A percentile compares a stretch with the other conserved stretches of the same genome.
Evolutionary conservation across 805 yeast species (phyloP).

Genomic region (Starmera quercuum): DNA sequence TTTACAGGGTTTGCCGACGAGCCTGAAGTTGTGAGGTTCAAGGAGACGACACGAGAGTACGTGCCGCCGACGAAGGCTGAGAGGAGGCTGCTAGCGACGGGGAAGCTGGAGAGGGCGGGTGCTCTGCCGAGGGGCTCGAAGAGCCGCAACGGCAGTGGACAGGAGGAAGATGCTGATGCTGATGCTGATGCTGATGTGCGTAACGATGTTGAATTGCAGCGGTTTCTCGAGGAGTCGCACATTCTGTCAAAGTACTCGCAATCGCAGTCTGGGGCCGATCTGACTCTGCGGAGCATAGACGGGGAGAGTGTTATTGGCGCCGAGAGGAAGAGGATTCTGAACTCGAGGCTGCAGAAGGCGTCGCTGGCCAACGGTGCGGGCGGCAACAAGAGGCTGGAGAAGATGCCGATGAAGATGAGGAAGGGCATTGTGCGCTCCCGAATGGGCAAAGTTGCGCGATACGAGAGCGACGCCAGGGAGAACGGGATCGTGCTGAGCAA

Average conservation of each 20-base stretch:
- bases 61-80: slow-evolving; percentile 37
- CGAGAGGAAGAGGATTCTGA: slow-evolving; percentile 57
- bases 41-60: slow-evolving; percentile 24
- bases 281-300: slow-evolving; percentile 56
- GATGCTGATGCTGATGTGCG: slow-evolving; percentile 48
- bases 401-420: slow-evolving; percentile 84
- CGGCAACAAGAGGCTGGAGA: slow-evolving; percentile 41
- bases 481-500: slow-evolving; percentile 86
- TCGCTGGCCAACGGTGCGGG: slow-evolving; percentile 39
- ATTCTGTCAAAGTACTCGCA: slow-evolving; percentile 34
- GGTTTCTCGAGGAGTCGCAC: slow-evolving; percentile 67
- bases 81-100: slow-evolving; percentile 45
- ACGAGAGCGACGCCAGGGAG: slow-evolving; percentile 73
- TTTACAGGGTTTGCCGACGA: slow-evolving; percentile 1
- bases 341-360: slow-evolving; percentile 44
- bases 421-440: slow-evolving; percentile 71
- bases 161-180: slow-evolving; percentile 16
- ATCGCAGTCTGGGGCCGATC: slow-evolving; percentile 45
- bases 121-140: too few relatives aligned
- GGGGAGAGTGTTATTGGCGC: slow-evolving; percentile 50
- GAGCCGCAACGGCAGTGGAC: slow-evolving; percentile 5
- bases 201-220: slow-evolving; percentile 66
- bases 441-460: slow-evolving; percentile 40
- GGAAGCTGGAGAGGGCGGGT: too few relatives aligned
- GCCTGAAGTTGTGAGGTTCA: slow-evolving; percentile 30